These are phyloP conservation scores for Chlamydomonas sp. DNA, from an alignment of 139 green algal species.

Conservation along the genomic window DNA sequence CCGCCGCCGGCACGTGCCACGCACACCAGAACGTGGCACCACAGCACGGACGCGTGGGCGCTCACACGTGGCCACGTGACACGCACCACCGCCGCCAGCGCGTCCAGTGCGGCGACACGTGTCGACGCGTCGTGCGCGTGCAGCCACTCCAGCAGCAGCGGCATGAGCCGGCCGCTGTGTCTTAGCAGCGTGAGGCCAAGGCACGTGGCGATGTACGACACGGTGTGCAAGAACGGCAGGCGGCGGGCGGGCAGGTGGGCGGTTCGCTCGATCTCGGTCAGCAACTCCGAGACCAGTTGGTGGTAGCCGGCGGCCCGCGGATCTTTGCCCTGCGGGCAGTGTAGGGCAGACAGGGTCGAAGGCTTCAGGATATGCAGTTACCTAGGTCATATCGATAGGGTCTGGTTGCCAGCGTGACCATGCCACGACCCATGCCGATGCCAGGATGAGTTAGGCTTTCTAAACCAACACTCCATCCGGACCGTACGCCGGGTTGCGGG, in stretches of 20 bases:
- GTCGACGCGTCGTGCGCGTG: conserved; percentile 42
- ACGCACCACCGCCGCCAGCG: conserved; percentile 42
- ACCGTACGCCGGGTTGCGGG: too few species aligned
- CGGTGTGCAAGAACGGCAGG: conserved; percentile 30
- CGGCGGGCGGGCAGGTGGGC: conserved; percentile 32
- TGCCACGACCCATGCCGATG: background rate
- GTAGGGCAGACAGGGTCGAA: background rate
- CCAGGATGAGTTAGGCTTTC: background rate
- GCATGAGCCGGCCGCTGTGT: conserved; percentile 51
- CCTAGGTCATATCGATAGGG: background rate
- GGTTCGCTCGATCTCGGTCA: conserved; percentile 50
- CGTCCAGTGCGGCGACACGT: conserved; percentile 18
- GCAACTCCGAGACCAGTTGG: conserved; percentile 39
- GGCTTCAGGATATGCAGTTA: background rate
- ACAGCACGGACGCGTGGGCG: conserved; percentile 54
- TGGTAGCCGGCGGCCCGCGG: conserved; percentile 29
- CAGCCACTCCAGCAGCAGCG: conserved; percentile 61
- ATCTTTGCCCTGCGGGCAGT: conserved; percentile 22
- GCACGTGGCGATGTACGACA: conserved; percentile 11
- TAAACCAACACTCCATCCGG: too few species aligned
- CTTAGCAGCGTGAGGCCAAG: conserved; percentile 49
- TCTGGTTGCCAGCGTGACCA: background rate
- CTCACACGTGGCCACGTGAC: conserved; percentile 54
- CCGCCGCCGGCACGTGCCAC: background rate
- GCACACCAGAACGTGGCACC: conserved; percentile 46